Evolutionary conservation across 108 stramenopile species (phyloP).

Genomic region (Cyclotella choctawhatcheeana): DNA sequence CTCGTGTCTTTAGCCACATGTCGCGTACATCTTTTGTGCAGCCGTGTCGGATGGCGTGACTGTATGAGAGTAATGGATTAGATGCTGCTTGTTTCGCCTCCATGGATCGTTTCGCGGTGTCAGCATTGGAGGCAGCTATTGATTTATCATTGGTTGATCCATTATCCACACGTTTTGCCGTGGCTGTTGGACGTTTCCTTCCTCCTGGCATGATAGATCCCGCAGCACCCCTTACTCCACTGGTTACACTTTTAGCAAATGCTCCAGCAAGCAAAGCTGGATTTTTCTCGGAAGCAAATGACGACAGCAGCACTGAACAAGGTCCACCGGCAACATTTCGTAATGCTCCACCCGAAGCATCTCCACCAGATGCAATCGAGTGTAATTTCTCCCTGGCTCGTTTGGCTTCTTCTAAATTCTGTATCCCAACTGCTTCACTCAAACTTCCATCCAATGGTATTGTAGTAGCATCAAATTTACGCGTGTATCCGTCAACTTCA

Average conservation of each 20-base stretch:
- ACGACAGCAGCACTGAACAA: conserved; percentile 61
- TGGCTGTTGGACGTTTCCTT: conserved; percentile 58
- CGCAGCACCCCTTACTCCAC: conserved; percentile 13
- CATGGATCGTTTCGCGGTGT: conserved; percentile 45
- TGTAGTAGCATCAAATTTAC: conserved; percentile 55
- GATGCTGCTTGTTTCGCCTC: conserved; percentile 66
- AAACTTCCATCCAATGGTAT: conserved; percentile 75
- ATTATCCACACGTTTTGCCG: conserved; percentile 26
- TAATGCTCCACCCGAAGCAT: conserved; percentile 11
- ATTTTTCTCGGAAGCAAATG: conserved; percentile 71
- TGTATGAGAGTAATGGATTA: conserved; percentile 68
- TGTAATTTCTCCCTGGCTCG: conserved; percentile 72
- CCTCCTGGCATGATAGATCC: conserved; percentile 23
- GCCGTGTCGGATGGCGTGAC: conserved; percentile 83
- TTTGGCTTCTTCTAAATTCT: conserved; percentile 66
- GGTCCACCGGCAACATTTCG: conserved; percentile 44
- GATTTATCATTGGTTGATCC: conserved; percentile 2
- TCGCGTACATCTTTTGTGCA: conserved; percentile 86
- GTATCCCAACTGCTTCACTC: conserved; percentile 36
- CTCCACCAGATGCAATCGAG: conserved; percentile 50
- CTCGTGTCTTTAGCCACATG: conserved; percentile 72
- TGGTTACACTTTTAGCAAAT: conserved; percentile 52
- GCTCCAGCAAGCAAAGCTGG: conserved; percentile 47
- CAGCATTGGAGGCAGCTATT: conserved; percentile 20
- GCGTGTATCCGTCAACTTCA: conserved; percentile 80